These are phyloP conservation scores for Miscanthus sacchariflorus DNA, from an alignment of 202 grass and related monocot genomes.

Conservation along the genomic window DNA sequence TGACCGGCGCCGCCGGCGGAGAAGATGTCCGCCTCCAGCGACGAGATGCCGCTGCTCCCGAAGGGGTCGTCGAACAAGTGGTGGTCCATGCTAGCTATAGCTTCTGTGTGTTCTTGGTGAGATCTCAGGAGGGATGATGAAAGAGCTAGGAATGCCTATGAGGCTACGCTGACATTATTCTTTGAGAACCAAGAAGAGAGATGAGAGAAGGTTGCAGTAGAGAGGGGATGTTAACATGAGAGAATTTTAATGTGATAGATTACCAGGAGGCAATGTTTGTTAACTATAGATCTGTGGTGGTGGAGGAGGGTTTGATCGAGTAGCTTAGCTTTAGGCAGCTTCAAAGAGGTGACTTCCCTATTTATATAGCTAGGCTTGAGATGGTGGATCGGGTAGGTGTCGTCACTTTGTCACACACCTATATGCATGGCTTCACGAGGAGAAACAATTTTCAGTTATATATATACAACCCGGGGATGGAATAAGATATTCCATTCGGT, in stretches of 20 bases:
- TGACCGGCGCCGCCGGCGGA: conserved; percentile 31
- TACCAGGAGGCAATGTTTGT: background rate
- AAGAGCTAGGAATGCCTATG: conserved; percentile 5
- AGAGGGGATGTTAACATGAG: background rate
- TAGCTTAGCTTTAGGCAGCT: background rate
- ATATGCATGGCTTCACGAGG: no score
- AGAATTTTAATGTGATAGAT: conserved; percentile 27
- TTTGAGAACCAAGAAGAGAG: background rate
- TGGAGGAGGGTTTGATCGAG: background rate
- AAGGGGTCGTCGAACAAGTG: conserved; percentile 50
- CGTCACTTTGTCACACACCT: background rate
- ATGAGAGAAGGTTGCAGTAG: background rate
- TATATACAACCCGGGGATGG: background rate
- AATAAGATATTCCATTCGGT: background rate
- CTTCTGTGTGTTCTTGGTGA: background rate
- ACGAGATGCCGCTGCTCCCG: conserved; percentile 54
- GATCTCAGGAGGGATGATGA: conserved; percentile 5
- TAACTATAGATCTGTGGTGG: background rate
- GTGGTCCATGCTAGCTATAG: conserved; percentile 48
- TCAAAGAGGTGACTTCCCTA: background rate
- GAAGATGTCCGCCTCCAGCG: conserved; percentile 60
- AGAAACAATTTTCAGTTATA: background rate
- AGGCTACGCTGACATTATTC: background rate
- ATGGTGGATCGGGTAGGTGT: background rate
- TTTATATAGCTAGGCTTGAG: background rate